Evolutionary conservation across 768 basidiomycete genomes (phyloP), one percentile per base, ranked within the genome.

Genomic region (Clathrus columnatus): DNA sequence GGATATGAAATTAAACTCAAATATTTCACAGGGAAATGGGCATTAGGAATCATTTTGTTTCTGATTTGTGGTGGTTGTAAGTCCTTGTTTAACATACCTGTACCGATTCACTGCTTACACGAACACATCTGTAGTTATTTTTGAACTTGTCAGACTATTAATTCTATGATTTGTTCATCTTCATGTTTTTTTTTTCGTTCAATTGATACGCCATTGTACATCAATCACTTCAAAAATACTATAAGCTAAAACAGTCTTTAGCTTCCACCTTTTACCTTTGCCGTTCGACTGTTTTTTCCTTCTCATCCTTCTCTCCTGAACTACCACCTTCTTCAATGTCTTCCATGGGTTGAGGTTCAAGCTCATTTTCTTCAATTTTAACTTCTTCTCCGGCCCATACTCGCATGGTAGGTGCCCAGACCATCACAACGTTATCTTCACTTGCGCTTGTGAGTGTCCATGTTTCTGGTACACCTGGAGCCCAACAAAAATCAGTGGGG

Each of bases 351-450:
- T 87, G 85, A 45, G 74, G 74, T 66, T 95, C 93, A 53, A 96
- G 73, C 64, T 95, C 91, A 67, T 84, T 85, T 59, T 87, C 85
- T 56, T 90, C 83, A 27, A 95, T 77, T 63, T 82, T 86, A 56
- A 92, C 82, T 61, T 85, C 87, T 51, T 92, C 94, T 2, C 89
- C 90, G 2, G 91, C 89, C 83, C 91, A 94, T 28, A 97, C 84
- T 20, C 91, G 87, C 79, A 91, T 87, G 17, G 88, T 91, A 16
- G 95, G 94, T 66, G 93, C 90, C 96, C 96, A 99, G 5, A 95
- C 82, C 90, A 95, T 94, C 43, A 91, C 79, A 21, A 97, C 83
- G 61, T 99, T 99, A 68, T 99, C 95, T 67, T 98, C 95, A 0
- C 94, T 95, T n/a, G 87, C 81, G 60, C 82, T 92, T 5, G 84